Base-by-base conservation (phyloP, 2,329 filamentous ascomycete genomes). In the Arachnopeziza araneosa region DNA sequence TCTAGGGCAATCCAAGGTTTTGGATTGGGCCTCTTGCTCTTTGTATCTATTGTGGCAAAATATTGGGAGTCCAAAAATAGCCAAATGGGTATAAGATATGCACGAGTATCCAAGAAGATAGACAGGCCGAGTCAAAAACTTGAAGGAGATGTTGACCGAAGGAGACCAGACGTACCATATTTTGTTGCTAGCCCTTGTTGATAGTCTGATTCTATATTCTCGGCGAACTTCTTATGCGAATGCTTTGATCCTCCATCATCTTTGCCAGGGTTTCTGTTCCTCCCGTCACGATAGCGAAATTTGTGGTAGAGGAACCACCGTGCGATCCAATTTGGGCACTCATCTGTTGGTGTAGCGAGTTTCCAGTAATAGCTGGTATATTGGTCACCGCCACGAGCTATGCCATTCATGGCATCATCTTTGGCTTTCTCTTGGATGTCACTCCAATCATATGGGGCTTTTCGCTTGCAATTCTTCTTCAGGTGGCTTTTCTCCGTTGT, bases 251-350 rank as follows among this genome's bases (percentile, higher is more conserved):
- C 17, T 44, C 36, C 36, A 14, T 24, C 22, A 56, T 50, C 60
- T 66, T 61, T 66, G 12, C 24, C 52, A 26, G 52, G n/a, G 24
- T 66, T 67, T 55, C 68, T 62, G 54, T 72, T 72, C 30, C 70
- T 64, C 3, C 70, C 70, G 60, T 72, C 70, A 53, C 70, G 64
- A 53, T 72, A 72, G 21, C 70, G 69, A 54, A 72, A 72, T 56
- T 72, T 72, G 52, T 72, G 70, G 56, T 72, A 72, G 2, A 72
- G 61, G 52, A 72, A 72, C 70, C 70, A 72, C 54, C 65, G 65
- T 24, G 70, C 70, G 48, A 72, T 69, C 70, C 70, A 72, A 49
- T 72, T 72, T 10, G 66, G 66, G 26, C 66, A 70, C 5, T 66
- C 68, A 2, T 50, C 44, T 17, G 62, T 63, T 4, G 61, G 56